Base-by-base conservation (phyloP, 2,329 filamentous ascomycete species). In the Scedosporium boydii region DNA sequence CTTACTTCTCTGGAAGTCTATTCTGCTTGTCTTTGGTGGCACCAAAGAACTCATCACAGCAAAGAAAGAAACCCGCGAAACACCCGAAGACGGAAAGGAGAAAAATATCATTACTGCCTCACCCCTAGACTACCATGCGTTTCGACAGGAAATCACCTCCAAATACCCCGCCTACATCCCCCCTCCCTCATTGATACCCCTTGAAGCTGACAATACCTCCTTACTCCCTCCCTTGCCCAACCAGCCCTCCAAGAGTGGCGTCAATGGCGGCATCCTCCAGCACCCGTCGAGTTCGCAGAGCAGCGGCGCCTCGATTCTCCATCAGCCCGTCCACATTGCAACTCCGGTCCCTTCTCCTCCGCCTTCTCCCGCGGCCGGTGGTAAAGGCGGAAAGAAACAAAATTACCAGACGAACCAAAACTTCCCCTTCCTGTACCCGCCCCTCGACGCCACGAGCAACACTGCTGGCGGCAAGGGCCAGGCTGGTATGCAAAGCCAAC, bases 331-430 rank as follows among this genome's bases (percentile, higher is more conserved):
- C 5, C 95, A 99, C 73, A 99, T 99, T 68, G 95, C 95, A n/a
- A 99, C 95, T 1, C 95, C 95, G 0, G 93, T 93, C 0, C 95
- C 95, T 1, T 99, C 95, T 0, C 95, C 95, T 26, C 95, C 95
- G 0, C 95, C 95, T 1, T 97, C 93, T 1, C 95, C 95, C 0
- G 82, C 80, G 9, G 88, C 88, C 41, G 93, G 92, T 27, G 92
- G 92, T 0, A 99, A 98, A 73, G 91, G 90, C 60, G 93, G 89
- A 0, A 99, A 99, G 80, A 99, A 99, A 72, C 95, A 99, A 70
- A 99, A 98, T 68, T 99, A 99, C 70, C 95, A 99, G 73, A 99
- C 95, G 0, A 99, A 99, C 70, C 95, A 99, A 69, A 95, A 97
- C 71, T 98, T 99, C 67, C 95, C 95, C 0, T 98, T 99, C 71